Percentiles rank a stretch among this genome's conserved stretches.
These are phyloP conservation scores for Penicilliopsis zonata DNA, from an alignment of 495 filamentous ascomycete species.

Conservation along the genomic window DNA sequence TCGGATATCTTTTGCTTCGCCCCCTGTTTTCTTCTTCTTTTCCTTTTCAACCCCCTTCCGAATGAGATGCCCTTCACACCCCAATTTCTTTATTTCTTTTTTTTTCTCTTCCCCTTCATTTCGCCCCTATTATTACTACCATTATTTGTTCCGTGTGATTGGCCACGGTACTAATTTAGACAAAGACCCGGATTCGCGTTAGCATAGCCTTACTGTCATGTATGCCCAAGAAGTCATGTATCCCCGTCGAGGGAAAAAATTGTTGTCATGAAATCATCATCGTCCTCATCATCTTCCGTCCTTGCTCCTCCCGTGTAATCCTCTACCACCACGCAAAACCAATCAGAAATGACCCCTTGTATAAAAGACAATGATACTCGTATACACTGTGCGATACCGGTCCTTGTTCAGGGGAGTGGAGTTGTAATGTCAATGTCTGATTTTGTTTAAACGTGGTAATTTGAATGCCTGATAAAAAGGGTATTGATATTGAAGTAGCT, in stretches of 20 bases:
- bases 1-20: background rate
- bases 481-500: constrained; percentile 6
- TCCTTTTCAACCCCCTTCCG: constrained; percentile 1
- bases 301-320: background rate
- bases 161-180: constrained; percentile 33
- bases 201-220: constrained; percentile 28
- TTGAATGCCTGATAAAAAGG: too few species aligned
- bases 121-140: constrained; percentile 1
- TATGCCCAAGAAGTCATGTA: constrained; percentile 42
- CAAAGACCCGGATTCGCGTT: constrained; percentile 19
- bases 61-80: constrained; percentile 1
- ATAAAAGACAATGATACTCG: constrained; percentile 17
- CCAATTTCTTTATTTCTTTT: constrained; percentile 13
- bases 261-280: constrained; percentile 24
- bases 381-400: too few species aligned
- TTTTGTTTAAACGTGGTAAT: too few species aligned
- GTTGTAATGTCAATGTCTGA: too few species aligned
- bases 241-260: constrained; percentile 18
- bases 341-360: too few species aligned
- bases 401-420: too few species aligned
- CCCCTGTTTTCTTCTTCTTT: constrained; percentile 20
- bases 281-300: constrained; percentile 1
- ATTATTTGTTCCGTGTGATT: constrained; percentile 6
- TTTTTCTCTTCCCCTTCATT: constrained; percentile 7
- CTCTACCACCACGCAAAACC: constrained; percentile 7